Base-by-base conservation (phyloP, 352 stramenopile genomes). In the Globisporangium perplexum region DNA sequence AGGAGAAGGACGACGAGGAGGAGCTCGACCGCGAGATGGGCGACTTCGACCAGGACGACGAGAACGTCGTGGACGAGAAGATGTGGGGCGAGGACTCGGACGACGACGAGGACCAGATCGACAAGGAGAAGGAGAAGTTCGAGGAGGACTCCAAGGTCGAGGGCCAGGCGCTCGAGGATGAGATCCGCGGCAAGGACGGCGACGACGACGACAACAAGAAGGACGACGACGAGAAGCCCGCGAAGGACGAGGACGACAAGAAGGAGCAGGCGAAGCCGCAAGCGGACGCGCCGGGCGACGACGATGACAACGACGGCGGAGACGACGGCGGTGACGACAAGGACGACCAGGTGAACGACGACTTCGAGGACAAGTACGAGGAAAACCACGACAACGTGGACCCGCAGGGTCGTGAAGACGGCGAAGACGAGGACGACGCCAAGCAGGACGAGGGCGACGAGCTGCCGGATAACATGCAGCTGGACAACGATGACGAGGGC, bases 11-110 rank as follows among this genome's bases (percentile, higher is more conserved):
- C n/a, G 83, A 94, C 17, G 82, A 93, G 7, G 87, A 98, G 71
- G 97, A 99, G 57, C 76, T 99, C 2, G 98, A 99, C 63, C 86
- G 97, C 31, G 97, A 99, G 76, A 99, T 99, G 97, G 97, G 96
- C 23, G 96, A 99, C 24, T 90, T 97, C 50, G 93, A 97, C 44
- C 82, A 95, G 41, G 86, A 97, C 23, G 90, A 98, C 44, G 97
- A 99, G 57, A 96, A 99, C 58, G 96, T 99, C 18, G 96, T 99
- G 28, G 97, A 99, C 64, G 97, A 99, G 74, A 98, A 99, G 74
- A 94, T 99, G 76, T 99, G 97, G 97, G 95, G 86, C 17, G 83
- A 96, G 33, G 84, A 96, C 53, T 90, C 88, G 41, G 85, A 98
- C 57, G 82, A 96, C 59, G 81, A 97, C 35, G 84, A 97, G 23